Conservation (phyloP, 257 asterid genomes). For the Nicotiana tabacum region DNA sequence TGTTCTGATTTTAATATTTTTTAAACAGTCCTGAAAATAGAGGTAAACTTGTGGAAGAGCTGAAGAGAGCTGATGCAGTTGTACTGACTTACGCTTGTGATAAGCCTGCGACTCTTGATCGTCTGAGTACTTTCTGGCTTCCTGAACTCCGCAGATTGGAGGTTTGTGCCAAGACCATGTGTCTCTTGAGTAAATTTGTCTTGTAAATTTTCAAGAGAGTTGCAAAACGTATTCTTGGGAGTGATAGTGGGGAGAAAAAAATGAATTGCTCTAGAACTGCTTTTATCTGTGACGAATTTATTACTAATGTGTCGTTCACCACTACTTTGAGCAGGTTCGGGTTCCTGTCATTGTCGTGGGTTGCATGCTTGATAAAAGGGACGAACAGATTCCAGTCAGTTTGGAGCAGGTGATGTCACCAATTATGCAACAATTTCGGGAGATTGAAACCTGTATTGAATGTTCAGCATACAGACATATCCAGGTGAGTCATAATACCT, state of each 20-base stretch:
- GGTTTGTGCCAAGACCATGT: conserved; percentile 37
- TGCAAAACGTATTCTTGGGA: neutral
- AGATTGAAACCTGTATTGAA: conserved; percentile 96
- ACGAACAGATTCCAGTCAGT: conserved; percentile 60
- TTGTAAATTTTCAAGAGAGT: neutral
- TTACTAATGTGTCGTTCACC: neutral
- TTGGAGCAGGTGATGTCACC: conserved; percentile 97
- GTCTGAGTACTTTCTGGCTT: conserved; percentile 95
- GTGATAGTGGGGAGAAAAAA: neutral
- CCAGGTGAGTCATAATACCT: conserved; percentile 45
- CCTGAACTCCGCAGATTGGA: conserved; percentile 89
- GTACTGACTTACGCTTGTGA: conserved; percentile 92
- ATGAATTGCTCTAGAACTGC: neutral
- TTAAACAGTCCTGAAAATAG: conserved; percentile 66
- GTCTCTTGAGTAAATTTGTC: neutral
- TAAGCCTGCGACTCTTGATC: conserved; percentile 80
- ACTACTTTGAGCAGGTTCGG: conserved; percentile 50
- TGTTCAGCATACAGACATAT: conserved; percentile 77
- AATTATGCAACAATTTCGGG: conserved; percentile 95
- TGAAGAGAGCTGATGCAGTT: conserved; percentile 79
- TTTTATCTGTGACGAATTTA: neutral
- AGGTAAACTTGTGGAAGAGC: conserved; percentile 67
- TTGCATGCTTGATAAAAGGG: conserved; percentile 93
- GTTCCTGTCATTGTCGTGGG: conserved; percentile 98
- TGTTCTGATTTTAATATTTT: neutral